Evolutionary conservation across 805 yeast genomes (phyloP).

Genomic region (Priceomyces medius): DNA sequence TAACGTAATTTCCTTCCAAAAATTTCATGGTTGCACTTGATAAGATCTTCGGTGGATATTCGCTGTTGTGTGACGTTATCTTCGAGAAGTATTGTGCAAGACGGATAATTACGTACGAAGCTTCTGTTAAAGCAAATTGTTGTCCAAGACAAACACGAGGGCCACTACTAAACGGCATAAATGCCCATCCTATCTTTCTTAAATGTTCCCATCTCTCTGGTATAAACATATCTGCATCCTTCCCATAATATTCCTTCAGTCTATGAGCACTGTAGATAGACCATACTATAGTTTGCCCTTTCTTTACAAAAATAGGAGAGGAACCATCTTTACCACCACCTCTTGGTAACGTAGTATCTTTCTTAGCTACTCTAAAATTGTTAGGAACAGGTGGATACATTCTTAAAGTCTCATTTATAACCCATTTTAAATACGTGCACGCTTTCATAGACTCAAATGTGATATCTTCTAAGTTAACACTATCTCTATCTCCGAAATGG

Average conservation of each 20-base stretch:
- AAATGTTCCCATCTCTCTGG: conserved; percentile 33
- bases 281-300: conserved; percentile 45
- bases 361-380: conserved; percentile 45
- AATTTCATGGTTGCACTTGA: conserved; percentile 30
- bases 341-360: conserved; percentile 47
- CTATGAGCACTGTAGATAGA: conserved; percentile 45
- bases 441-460: conserved; percentile 50
- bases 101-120: conserved; percentile 28
- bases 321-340: conserved; percentile 47
- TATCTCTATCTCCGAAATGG: conserved; percentile 32
- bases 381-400: conserved; percentile 53
- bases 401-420: conserved; percentile 48
- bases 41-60: conserved; percentile 26
- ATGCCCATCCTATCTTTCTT: conserved; percentile 34
- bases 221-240: conserved; percentile 28
- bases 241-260: conserved; percentile 24
- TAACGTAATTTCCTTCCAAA: conserved; percentile 18
- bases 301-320: conserved; percentile 41
- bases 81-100: conserved; percentile 30
- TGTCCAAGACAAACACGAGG: conserved; percentile 41
- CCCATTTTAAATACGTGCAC: conserved; percentile 45
- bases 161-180: conserved; percentile 37
- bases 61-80: conserved; percentile 12
- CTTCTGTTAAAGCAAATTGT: conserved; percentile 39
- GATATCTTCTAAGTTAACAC: conserved; percentile 32